These are phyloP conservation scores for Tuber calosporum DNA, from an alignment of 495 filamentous ascomycete species.

Conservation along the genomic window DNA sequence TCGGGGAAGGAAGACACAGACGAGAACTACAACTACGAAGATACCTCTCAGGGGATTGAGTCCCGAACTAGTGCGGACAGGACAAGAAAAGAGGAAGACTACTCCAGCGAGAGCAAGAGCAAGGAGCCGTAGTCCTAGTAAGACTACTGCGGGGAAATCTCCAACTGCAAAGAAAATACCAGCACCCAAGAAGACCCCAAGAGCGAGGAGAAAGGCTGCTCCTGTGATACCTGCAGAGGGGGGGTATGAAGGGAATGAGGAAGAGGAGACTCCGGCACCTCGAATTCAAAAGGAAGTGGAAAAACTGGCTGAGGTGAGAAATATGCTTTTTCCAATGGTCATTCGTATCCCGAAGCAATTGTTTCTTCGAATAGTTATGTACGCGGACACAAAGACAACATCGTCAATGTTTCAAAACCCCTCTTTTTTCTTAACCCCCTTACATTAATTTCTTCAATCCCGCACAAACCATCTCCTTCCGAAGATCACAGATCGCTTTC, in stretches of 20 bases:
- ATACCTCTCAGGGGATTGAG: slow-evolving; percentile 49
- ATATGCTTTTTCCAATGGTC: neutral
- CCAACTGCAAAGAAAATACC: neutral
- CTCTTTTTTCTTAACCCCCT: neutral
- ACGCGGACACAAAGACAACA: neutral
- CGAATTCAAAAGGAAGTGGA: neutral
- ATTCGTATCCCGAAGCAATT: neutral
- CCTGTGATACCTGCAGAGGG: slow-evolving; percentile 15
- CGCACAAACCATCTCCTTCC: neutral
- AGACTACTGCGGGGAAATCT: neutral
- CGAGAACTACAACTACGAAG: slow-evolving; percentile 48
- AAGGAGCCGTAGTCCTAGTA: neutral
- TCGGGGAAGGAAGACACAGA: slow-evolving; percentile 31
- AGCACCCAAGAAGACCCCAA: neutral
- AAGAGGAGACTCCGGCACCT: slow-evolving; percentile 7
- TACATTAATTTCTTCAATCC: neutral
- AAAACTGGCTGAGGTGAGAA: neutral
- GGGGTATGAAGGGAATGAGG: slow-evolving; percentile 13
- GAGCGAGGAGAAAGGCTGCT: slow-evolving; percentile 15
- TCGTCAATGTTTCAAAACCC: neutral
- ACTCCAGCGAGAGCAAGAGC: slow-evolving; percentile 15
- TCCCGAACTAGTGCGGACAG: neutral
- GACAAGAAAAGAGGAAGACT: slow-evolving; percentile 11
- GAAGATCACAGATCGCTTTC: neutral
- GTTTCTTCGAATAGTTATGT: neutral